phyloP scores from a whole-genome alignment of 495 filamentous ascomycete genomes.

The Neurospora sublineolata region DNA sequence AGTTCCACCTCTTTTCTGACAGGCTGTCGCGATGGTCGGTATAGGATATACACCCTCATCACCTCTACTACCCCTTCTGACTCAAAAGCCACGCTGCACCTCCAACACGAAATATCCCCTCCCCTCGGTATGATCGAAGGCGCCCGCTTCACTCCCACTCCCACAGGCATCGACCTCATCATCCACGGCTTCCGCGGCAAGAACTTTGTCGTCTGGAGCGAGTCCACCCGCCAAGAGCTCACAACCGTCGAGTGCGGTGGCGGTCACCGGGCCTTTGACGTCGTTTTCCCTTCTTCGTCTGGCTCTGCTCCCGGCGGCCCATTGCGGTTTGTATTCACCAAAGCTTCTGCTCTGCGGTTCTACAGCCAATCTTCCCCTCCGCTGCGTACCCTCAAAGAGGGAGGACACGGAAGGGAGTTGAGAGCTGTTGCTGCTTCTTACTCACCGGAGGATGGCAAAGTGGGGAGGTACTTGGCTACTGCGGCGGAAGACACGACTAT shows the following conservation, averaged over 20 bases:
- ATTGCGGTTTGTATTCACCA: constrained; percentile 42
- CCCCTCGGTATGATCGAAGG: constrained; percentile 61
- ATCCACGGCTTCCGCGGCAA: constrained; percentile 72
- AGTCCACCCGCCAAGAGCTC: constrained; percentile 51
- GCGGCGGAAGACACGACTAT: constrained; percentile 85
- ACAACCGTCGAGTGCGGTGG: constrained; percentile 70
- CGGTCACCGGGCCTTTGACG: constrained; percentile 61
- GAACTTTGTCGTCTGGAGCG: constrained; percentile 70
- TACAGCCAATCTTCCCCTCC: constrained; percentile 36
- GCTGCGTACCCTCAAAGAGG: constrained; percentile 47
- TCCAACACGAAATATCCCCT: constrained; percentile 36
- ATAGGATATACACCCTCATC: constrained; percentile 44
- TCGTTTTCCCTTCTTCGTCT: constrained; percentile 29
- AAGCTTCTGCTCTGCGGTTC: constrained; percentile 40
- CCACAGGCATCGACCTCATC: constrained; percentile 42
- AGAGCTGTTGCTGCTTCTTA: constrained; percentile 59
- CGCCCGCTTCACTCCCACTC: constrained; percentile 51
- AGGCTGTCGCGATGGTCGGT: constrained; percentile 63
- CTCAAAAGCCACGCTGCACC: constrained; percentile 4
- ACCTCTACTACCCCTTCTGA: not conserved
- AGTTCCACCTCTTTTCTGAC: constrained; percentile 42
- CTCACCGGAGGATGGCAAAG: constrained; percentile 14
- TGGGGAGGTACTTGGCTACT: constrained; percentile 50
- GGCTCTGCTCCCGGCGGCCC: constrained; percentile 17
- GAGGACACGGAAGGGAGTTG: constrained; percentile 82